Evolutionary conservation across 2,329 filamentous ascomycete species (phyloP), one percentile per base, ranked within the genome.

Genomic region (Mycogone perniciosa): DNA sequence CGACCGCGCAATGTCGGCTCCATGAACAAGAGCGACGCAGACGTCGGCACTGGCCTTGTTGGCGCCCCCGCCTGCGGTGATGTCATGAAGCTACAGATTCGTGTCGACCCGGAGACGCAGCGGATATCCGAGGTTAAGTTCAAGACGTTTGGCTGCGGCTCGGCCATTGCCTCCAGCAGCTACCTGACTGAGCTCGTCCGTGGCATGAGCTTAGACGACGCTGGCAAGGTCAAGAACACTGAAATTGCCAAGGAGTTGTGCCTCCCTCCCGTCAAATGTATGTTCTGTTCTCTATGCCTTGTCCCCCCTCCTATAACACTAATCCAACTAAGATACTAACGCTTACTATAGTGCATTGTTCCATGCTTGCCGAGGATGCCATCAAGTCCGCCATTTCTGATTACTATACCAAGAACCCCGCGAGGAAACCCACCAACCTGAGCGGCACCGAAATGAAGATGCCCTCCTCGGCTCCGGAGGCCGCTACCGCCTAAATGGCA

Each of bases 231-330:
- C 62, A 86, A 89, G 75, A 99, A 99, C 73, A 96, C 92, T 4
- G 91, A 99, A 73, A 99, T 99, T 66, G 93, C 93, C 35, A 95
- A 95, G 77, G 95, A 99, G 74, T 77, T 96, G 51, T 93, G 89
- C 65, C 72, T 93, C 64, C 89, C 89, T 34, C 89, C 89, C 55
- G 89, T 95, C 46, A 95, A 95, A 75, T 72, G 88, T 90, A 74
- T 71, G 85, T 82, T 13, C 31, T 41, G 7, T 29, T 26, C 11
- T 40, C 20, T 20, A 20, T 20, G 20, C 20, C 20, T 20, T 20
- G 20, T 20, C 20, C 20, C 20, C 34, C 38, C 26, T 20, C 20
- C 30, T 7, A 39, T 41, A 41, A 43, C 13, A 11, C 8, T 38
- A 30, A 46, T 34, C 42, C 33, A 20, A 20, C 20, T 20, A 20